These are phyloP conservation scores for Eucalyptus viminalis DNA, from an alignment of 345 rosid species.

Conservation along the genomic window DNA sequence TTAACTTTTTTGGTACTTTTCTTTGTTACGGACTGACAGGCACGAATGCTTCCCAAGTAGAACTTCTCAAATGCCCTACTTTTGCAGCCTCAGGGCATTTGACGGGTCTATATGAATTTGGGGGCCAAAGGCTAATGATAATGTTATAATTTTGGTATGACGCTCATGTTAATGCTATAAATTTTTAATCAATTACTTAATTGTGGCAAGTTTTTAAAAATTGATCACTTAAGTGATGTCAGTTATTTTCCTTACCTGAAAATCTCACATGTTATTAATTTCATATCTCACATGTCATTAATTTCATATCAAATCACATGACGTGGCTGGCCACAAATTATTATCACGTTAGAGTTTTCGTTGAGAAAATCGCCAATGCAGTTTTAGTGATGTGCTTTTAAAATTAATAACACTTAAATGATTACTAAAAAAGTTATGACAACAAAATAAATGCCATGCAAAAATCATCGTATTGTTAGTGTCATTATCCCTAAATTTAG, in stretches of 20 bases:
- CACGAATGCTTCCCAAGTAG: constrained; percentile 1
- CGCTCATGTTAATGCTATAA: rapidly evolving
- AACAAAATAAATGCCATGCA: rapidly evolving
- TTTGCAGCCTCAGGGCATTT: background rate
- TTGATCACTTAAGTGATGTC: rapidly evolving
- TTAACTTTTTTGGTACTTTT: too few relatives aligned
- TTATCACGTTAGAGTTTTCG: rapidly evolving
- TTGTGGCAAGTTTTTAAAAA: background rate
- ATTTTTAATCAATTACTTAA: background rate
- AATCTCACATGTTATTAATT: background rate
- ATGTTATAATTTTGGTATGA: background rate
- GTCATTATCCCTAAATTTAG: background rate
- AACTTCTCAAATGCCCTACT: background rate
- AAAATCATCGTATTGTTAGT: background rate
- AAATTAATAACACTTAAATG: background rate
- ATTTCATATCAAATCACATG: background rate
- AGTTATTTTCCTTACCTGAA: background rate
- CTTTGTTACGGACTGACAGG: background rate
- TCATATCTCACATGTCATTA: background rate
- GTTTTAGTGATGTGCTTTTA: background rate
- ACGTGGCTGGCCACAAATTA: background rate
- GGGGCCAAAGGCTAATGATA: background rate
- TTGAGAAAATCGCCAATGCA: background rate
- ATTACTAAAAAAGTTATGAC: background rate
- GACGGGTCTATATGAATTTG: background rate